Evolutionary conservation across 768 basidiomycete species (phyloP), one percentile per base, ranked within the genome.

Genomic region (Chalciporus piperatus): DNA sequence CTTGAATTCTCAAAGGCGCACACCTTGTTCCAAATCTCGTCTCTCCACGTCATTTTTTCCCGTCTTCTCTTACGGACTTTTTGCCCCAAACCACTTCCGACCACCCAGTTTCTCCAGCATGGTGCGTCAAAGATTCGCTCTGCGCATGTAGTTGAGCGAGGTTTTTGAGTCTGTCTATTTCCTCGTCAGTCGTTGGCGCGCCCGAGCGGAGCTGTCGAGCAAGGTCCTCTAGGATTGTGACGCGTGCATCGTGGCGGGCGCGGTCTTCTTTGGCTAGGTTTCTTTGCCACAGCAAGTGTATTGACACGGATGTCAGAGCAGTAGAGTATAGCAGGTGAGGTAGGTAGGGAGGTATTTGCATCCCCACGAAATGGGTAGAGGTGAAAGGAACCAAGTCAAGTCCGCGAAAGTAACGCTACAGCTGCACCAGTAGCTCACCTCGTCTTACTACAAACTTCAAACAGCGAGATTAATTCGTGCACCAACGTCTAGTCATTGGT

Each of bases 251-350:
- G 39, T 77, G 61, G 22, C 78, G 78, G 14, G 80, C 73, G 39
- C 76, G 76, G 51, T 86, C 81, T 39, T 81, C 81, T 41, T 75
- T 76, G 32, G 74, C 71, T 0, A 60, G 59, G 44, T 74, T 78
- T 52, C 81, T 75, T 47, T 80, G 76, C 61, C 69, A 74, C 35
- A 87, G 74, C 23, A 86, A 71, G 67, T 89, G 85, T 50, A 86
- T 81, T 25, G 85, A 81, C 53, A 87, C 65, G 20, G 86, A 86
- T 42, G 79, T 81, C 59, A 87, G 72, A 9, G 83, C 84, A 41
- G 83, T 70, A 28, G 84, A 80, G 65, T 81, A 88, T 55, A 87
- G 47, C 47, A 84, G 70, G 58, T 88, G 85, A 25, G 82, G 84
- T 51, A 85, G 62, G 69, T 87, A 87, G 7, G 65, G 60, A 25